Base-by-base conservation (phyloP, 2,329 filamentous ascomycete species). In the Laburnicola sp. region DNA sequence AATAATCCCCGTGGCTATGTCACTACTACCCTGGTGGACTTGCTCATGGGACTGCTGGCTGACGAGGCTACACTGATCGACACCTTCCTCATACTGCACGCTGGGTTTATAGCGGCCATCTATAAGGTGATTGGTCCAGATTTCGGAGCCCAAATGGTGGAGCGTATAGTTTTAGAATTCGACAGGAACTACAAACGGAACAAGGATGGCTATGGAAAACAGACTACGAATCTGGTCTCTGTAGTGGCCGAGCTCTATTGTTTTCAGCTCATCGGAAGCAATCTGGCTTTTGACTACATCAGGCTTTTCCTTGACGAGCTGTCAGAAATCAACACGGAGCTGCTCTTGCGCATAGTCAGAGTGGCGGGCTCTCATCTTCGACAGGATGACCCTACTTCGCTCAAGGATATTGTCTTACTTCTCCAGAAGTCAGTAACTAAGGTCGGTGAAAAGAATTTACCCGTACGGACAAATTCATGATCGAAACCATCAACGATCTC, bases 381-480 rank as follows among this genome's bases (percentile, higher is more conserved):
- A 44, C 86, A 91, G 62, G 94, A 99, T 57, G 93, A 99, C 61
- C 88, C 93, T 0, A 86, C 89, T 31, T 81, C 93, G 0, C 77
- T 99, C 43, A 96, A 96, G 70, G 90, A 96, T 56, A 94, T 99
- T 56, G 86, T 96, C 4, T 77, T 87, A 8, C 80, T 91, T 43
- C 82, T 97, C 51, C 89, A 90, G 58, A 85, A 86, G 22, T 84
- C 86, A 1, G 82, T 92, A 2, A 78, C 83, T 0, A 85, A 84
- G 53, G 76, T 81, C 31, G 89, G 88, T 3, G 84, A 89, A 63
- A 77, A 78, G 9, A 87, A 85, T 21, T 77, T 96, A 26, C 93
- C 91, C 1, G 89, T 92, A 7, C 86, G 94, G 49, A 97, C 93
- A 1, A 89, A 60, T 97, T 97, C 74, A 97, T 97, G 92, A 89